phyloP scores from a whole-genome alignment of 306 rosid species.

The Urtica urens region DNA sequence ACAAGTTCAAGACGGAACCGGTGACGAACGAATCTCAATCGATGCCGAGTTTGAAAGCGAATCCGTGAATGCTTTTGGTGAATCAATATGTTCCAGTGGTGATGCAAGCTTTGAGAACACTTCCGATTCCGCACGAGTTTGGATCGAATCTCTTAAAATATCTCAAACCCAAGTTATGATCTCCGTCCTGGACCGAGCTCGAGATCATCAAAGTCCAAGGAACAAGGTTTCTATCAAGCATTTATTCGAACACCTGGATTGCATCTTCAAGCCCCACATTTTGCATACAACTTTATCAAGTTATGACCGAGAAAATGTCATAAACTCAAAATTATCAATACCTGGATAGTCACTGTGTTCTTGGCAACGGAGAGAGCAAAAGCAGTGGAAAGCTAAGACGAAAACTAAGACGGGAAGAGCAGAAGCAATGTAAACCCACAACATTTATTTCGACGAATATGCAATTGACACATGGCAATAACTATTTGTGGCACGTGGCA shows the following conservation, averaged over 20 bases:
- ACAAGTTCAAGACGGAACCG: conserved; percentile 41
- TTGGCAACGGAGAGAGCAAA: conserved; percentile 31
- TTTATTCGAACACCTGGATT: conserved; percentile 32
- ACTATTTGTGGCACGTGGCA: too few species aligned
- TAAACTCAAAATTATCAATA: conserved; percentile 24
- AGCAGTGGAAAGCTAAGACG: too few species aligned
- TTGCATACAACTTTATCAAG: conserved; percentile 34
- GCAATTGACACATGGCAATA: too few species aligned
- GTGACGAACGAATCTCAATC: conserved; percentile 25
- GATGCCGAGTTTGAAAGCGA: conserved; percentile 35
- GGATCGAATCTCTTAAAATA: conserved; percentile 33
- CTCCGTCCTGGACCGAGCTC: conserved; percentile 27
- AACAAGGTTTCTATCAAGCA: conserved; percentile 41
- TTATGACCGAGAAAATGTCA: conserved; percentile 32
- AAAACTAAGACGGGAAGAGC: too few species aligned
- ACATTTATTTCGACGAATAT: too few species aligned
- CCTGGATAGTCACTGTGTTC: conserved; percentile 15
- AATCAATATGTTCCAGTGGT: conserved; percentile 16
- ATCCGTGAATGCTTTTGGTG: conserved; percentile 34
- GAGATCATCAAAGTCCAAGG: conserved; percentile 51
- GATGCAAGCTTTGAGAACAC: conserved; percentile 40
- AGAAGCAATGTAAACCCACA: too few species aligned
- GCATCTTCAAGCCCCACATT: conserved; percentile 20
- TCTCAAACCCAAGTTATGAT: conserved; percentile 30
- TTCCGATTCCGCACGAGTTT: conserved; percentile 39